A percentile compares a stretch with the other conserved stretches of the same genome.
These are phyloP conservation scores for Leccinum fuscescens DNA, from an alignment of 1,284 basidiomycete genomes.

Conservation along the genomic window DNA sequence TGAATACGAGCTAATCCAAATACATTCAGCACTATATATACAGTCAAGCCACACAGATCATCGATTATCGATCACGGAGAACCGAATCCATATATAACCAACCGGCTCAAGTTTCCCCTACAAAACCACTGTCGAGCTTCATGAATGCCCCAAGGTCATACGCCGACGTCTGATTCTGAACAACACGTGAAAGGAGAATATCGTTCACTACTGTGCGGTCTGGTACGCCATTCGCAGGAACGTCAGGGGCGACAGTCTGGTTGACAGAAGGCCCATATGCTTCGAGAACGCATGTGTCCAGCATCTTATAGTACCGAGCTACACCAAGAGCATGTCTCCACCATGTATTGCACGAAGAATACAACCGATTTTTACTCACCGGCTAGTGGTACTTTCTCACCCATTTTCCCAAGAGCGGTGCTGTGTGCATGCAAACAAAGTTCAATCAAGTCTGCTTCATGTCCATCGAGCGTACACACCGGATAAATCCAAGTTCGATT, in stretches of 20 bases:
- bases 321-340: constrained; percentile 4
- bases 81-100: not conserved
- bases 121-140: constrained; percentile 7
- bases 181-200: constrained; percentile 12
- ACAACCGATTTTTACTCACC: constrained; percentile 33
- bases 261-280: constrained; percentile 30
- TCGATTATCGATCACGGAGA: not conserved
- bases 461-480: constrained; percentile 42
- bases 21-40: not conserved
- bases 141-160: constrained; percentile 19
- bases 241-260: not conserved
- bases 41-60: not conserved
- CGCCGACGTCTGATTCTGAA: constrained; percentile 9
- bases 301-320: constrained; percentile 63
- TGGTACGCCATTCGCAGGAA: constrained; percentile 10
- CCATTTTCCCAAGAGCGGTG: constrained; percentile 57
- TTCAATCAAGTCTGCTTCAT: not conserved
- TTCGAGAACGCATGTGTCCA: constrained; percentile 44
- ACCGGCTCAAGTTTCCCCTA: constrained; percentile 3
- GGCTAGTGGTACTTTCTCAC: constrained; percentile 62
- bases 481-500: constrained; percentile 62
- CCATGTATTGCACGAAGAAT: not conserved
- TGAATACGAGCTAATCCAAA: not conserved
- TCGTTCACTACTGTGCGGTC: constrained; percentile 12
- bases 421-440: constrained; percentile 34